Evolutionary conservation across 257 asterid species (phyloP), one percentile per base, ranked within the genome.

Genomic region (Voacanga thouarsii): DNA sequence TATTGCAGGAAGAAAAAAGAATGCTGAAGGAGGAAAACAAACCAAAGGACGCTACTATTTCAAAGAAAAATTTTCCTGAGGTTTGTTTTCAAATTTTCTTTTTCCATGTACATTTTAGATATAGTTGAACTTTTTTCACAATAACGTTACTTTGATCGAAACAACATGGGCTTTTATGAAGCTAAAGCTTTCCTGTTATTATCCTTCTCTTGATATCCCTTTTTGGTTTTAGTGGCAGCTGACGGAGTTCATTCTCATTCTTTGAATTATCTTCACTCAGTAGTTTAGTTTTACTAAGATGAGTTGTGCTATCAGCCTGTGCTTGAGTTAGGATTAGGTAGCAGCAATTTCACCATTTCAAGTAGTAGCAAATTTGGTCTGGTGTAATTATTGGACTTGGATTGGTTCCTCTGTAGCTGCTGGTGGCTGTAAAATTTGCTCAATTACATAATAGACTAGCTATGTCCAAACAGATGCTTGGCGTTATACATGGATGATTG

Each of bases 31-130:
- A 85, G 56, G 75, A 85, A 44, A 84, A 74, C 79, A 85, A 82
- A 81, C 79, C 53, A 57, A 86, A 80, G 81, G 87, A 80, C 77
- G 77, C 69, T 72, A 74, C 84, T 71, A 75, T 83, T 77, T 75
- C 86, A 21, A 88, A 87, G 82, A 74, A 76, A 80, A 90, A 87
- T 84, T n/a, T 87, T 71, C 93, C 94, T 3, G 85, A 91, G 98
- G 99, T 95, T 37, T 49, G 75, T 21, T 66, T 41, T 67, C 26
- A 21, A 19, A 21, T 66, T 39, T 14, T 39, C 26, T 37, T 19
- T 77, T 19, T 26, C 15, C 39, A 59, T 23, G 16, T 28, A 44
- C 11, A 41, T 50, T 77, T 77, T 53, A 53, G 1, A 3, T 28
- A 49, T 24, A 49, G 57, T 69, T 21, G 21, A 26, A 24, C 14